Base-by-base conservation (phyloP, 768 basidiomycete genomes). In the Termitomyces eurrhizus region DNA sequence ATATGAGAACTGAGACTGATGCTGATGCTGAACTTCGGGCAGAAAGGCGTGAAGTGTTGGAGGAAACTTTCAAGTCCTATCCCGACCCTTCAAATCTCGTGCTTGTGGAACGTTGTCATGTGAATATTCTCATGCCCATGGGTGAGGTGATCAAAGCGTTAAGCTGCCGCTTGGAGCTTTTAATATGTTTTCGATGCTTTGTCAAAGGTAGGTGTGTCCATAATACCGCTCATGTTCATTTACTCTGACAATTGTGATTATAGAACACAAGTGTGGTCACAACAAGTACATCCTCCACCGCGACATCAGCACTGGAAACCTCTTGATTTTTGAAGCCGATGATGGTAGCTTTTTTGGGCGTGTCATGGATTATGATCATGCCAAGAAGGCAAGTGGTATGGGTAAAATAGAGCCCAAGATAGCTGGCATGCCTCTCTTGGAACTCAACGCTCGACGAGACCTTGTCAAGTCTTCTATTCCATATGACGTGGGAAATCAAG, bases 311-410 rank as follows among this genome's bases (percentile, higher is more conserved):
- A 14, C 9, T 5, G 53, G 48, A 11, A 56, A 60, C 24, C 37
- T 56, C 21, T 56, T 50, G 26, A 56, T 60, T 6, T 60, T 60
- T 21, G 8, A n/a, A n/a, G 21, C 4, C 14, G 1, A 9, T 14
- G 5, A 53, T n/a, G 52, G 36, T 6, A 7, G 35, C n/a, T 32
- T 11, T 16, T 35, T 37, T 16, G 52, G 59, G 11, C 52, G 45
- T 14, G 36, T 54, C 24, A 60, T 60, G 36, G 59, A 60, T 48
- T 53, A 53, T 12, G 45, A 60, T 39, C 44, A 54, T 33, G 59
- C 45, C 37, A 57, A 57, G 18, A 41, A 50, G 18, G 48, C 37
- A 18, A 1, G 21, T 26, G 13, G 26, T 13, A 11, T 13, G 33
- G 1, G 16, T 11, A 11, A 18, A 8, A 55, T 55, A 36, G 11